A percentile compares a stretch with the other conserved stretches of the same genome.
These are phyloP conservation scores for Psidium guajava DNA, from an alignment of 345 rosid genomes.

Conservation along the genomic window DNA sequence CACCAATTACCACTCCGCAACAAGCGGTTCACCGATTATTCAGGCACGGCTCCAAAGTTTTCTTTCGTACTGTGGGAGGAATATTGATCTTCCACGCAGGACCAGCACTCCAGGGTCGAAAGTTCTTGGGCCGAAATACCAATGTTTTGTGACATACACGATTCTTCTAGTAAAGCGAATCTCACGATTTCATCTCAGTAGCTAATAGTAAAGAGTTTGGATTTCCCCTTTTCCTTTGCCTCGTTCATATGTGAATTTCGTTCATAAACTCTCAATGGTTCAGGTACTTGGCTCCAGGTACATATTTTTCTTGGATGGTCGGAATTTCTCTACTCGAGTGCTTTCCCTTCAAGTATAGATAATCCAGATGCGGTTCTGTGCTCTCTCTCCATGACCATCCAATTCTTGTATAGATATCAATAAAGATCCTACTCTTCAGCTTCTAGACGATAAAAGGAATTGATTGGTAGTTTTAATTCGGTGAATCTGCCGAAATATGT, in stretches of 20 bases:
- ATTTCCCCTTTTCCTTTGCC: not conserved
- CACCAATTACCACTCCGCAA: not conserved
- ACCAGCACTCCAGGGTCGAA: not conserved
- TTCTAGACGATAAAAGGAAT: not conserved
- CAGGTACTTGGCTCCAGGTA: not conserved
- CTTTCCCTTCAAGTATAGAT: not conserved
- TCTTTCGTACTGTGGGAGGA: not conserved
- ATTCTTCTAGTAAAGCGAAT: not conserved
- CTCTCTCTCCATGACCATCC: not conserved
- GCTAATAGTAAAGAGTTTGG: not conserved
- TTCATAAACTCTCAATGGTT: not conserved
- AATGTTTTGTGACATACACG: not conserved
- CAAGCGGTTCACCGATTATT: not conserved
- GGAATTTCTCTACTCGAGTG: not conserved
- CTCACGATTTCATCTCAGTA: not conserved
- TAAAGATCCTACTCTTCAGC: not conserved
- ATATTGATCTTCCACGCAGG: not conserved
- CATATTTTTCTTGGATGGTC: not conserved
- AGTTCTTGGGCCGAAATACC: not conserved
- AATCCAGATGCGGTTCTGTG: not conserved
- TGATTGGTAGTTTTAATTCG: not conserved
- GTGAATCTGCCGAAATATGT: not conserved
- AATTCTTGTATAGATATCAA: not conserved
- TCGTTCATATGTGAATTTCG: not conserved
- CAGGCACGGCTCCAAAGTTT: not conserved